Conservation (phyloP, 495 filamentous ascomycete genomes). For the Penicillium desertorum region DNA sequence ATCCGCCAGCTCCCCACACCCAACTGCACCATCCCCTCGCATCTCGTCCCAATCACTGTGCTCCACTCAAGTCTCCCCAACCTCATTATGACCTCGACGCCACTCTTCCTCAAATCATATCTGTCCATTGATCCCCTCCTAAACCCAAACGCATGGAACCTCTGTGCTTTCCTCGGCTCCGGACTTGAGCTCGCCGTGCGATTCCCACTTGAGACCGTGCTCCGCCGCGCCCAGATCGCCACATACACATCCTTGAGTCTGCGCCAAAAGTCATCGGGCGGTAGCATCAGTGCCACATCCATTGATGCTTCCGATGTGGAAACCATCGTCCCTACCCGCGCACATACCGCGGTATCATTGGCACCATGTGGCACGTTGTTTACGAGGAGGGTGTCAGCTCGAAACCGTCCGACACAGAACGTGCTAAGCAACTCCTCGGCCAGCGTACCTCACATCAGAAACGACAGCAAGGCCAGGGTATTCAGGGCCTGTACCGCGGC, state of each 20-base stretch:
- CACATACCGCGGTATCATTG: slow-evolving; percentile 73
- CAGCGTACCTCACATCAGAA: slow-evolving; percentile 38
- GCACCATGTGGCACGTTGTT: slow-evolving; percentile 84
- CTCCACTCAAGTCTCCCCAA: slow-evolving; percentile 82
- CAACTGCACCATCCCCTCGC: slow-evolving; percentile 67
- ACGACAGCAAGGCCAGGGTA: slow-evolving; percentile 68
- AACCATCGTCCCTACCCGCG: slow-evolving; percentile 66
- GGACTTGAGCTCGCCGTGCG: slow-evolving; percentile 78
- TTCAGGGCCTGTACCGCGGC: slow-evolving; percentile 83
- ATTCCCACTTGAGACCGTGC: slow-evolving; percentile 87
- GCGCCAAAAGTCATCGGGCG: slow-evolving; percentile 57
- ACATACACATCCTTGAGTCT: slow-evolving; percentile 53
- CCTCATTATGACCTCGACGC: slow-evolving; percentile 73
- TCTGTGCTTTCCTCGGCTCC: slow-evolving; percentile 74
- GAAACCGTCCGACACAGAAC: slow-evolving; percentile 32
- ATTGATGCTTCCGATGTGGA: slow-evolving; percentile 55
- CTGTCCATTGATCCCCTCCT: slow-evolving; percentile 77
- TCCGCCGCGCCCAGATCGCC: slow-evolving; percentile 80
- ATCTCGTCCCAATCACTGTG: slow-evolving; percentile 76
- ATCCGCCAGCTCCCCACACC: slow-evolving; percentile 68
- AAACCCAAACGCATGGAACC: slow-evolving; percentile 74
- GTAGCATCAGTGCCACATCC: slow-evolving; percentile 32
- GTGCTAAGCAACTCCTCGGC: slow-evolving; percentile 36
- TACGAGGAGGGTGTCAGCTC: slow-evolving; percentile 71
- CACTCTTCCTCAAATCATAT: slow-evolving; percentile 75